Percentiles rank a stretch among this genome's conserved stretches.
phyloP scores from a whole-genome alignment of 192 early-diverging fungal genomes.

The Umbelopsis sp. region DNA sequence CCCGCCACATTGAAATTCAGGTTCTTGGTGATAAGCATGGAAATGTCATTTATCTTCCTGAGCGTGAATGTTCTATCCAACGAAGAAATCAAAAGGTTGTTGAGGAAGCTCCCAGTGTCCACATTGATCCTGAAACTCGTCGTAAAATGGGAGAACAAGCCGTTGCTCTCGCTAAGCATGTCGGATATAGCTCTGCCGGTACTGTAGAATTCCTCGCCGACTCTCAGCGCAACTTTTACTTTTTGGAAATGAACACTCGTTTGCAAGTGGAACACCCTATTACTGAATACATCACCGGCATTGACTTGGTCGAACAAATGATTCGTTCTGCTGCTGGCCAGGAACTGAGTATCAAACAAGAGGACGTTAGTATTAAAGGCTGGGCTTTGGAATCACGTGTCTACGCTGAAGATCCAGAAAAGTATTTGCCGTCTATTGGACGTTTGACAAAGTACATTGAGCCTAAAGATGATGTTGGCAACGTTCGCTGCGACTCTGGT shows the following conservation, averaged over 20 bases:
- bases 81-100: slow-evolving; percentile 83
- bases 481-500: slow-evolving; percentile 92
- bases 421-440: slow-evolving; percentile 92
- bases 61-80: slow-evolving; percentile 88
- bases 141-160: slow-evolving; percentile 80
- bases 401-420: slow-evolving; percentile 95
- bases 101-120: slow-evolving; percentile 82
- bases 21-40: slow-evolving; percentile 71
- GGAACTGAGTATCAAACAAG: slow-evolving; percentile 69
- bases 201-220: slow-evolving; percentile 82
- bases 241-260: slow-evolving; percentile 83
- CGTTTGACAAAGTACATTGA: slow-evolving; percentile 85
- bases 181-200: slow-evolving; percentile 73
- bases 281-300: slow-evolving; percentile 77
- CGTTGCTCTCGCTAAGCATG: slow-evolving; percentile 70
- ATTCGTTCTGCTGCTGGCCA: slow-evolving; percentile 87
- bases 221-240: slow-evolving; percentile 73
- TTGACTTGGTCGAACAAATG: slow-evolving; percentile 96
- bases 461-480: slow-evolving; percentile 53
- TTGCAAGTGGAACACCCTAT: slow-evolving; percentile 83
- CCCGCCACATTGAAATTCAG: slow-evolving; percentile 79
- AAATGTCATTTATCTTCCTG: slow-evolving; percentile 81
- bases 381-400: slow-evolving; percentile 96
- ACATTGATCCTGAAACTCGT: slow-evolving; percentile 63
- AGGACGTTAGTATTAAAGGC: slow-evolving; percentile 77